phyloP scores from a whole-genome alignment of 1,284 basidiomycete species.

The Phylloporus gajari region DNA sequence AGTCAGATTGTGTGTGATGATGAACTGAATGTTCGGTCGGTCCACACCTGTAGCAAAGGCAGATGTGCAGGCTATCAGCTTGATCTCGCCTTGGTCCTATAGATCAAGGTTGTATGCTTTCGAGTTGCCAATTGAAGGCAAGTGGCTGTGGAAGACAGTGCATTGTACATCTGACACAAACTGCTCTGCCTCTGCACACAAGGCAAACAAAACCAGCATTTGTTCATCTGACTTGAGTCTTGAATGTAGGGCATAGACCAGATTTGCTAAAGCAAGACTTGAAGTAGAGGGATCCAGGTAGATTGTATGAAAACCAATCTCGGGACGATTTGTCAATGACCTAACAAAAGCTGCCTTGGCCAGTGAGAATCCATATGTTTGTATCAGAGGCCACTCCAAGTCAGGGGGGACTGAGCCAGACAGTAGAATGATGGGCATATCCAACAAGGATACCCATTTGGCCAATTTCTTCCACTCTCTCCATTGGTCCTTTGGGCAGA shows the following conservation, averaged over 20 bases:
- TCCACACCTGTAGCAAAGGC: background rate
- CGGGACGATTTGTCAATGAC: background rate
- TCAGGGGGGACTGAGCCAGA: background rate
- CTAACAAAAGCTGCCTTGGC: background rate
- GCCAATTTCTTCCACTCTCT: background rate
- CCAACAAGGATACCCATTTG: background rate
- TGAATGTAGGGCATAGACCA: background rate
- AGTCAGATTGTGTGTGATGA: background rate
- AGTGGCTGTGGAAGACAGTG: background rate
- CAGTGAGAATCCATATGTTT: background rate
- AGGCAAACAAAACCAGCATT: background rate
- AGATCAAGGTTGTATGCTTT: background rate
- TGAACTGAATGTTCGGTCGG: background rate
- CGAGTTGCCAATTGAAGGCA: background rate
- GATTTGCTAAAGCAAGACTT: background rate
- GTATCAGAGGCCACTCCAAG: background rate
- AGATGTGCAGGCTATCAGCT: conserved; percentile 1
- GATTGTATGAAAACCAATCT: background rate
- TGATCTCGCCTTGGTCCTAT: background rate
- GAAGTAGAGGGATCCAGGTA: background rate
- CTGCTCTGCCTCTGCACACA: background rate
- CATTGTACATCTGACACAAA: background rate
- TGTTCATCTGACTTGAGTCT: background rate
- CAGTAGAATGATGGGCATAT: background rate
- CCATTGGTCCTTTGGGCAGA: background rate